Percentiles rank a stretch among this genome's conserved stretches.
Conservation (phyloP, 768 basidiomycete species). For the Nevesoporus exiguus region DNA sequence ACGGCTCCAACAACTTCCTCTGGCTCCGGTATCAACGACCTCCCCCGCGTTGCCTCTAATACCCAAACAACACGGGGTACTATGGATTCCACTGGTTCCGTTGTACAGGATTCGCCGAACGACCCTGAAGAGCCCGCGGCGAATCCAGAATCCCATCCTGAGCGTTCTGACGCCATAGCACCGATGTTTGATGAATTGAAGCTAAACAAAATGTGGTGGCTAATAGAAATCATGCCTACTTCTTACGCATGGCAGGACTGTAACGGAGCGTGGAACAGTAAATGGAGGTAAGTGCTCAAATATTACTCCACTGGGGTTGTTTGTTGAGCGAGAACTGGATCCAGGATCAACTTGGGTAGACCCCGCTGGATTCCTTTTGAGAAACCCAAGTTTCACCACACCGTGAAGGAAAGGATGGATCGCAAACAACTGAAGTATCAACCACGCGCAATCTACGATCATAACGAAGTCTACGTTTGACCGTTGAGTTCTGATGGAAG, state of each 20-base stretch:
- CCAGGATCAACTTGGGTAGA: constrained; percentile 47
- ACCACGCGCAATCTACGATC: constrained; percentile 52
- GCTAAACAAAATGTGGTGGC: constrained; percentile 53
- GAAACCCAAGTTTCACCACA: constrained; percentile 57
- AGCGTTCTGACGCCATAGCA: constrained; percentile 37
- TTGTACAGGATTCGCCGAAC: background rate
- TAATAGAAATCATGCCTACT: constrained; percentile 65
- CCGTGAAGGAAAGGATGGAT: constrained; percentile 58
- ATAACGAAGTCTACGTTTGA: constrained; percentile 45
- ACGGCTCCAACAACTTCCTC: background rate
- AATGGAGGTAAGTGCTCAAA: constrained; percentile 46
- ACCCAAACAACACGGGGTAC: background rate
- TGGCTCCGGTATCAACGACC: background rate
- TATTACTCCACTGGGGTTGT: background rate
- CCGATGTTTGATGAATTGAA: constrained; percentile 53
- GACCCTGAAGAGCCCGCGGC: background rate
- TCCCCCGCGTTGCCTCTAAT: background rate
- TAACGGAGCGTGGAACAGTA: constrained; percentile 50
- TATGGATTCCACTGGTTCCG: background rate
- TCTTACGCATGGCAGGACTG: constrained; percentile 54
- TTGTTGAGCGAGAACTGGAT: constrained; percentile 1
- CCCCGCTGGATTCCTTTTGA: constrained; percentile 48
- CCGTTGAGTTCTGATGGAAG: background rate
- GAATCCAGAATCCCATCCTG: constrained; percentile 1
- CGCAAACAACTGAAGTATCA: constrained; percentile 47